These are phyloP conservation scores for Orobanche coerulescens DNA, from an alignment of 257 asterid species.

Conservation along the genomic window DNA sequence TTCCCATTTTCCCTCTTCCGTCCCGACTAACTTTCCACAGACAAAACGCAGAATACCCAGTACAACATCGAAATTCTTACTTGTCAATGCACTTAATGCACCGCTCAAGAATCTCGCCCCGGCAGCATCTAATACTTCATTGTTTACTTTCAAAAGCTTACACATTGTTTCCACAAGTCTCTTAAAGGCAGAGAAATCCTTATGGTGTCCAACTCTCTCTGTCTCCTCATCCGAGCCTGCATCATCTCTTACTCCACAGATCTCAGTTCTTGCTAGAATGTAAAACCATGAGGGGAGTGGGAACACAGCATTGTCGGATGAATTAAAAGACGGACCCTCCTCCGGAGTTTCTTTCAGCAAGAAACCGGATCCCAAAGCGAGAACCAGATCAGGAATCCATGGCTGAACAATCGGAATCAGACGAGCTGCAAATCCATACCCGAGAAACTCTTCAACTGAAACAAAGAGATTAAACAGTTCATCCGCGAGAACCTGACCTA, in stretches of 20 bases:
- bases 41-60: constrained; percentile 66
- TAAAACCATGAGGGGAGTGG: constrained; percentile 53
- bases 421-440: constrained; percentile 54
- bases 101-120: constrained; percentile 47
- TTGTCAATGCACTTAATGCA: constrained; percentile 37
- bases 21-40: constrained; percentile 43
- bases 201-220: constrained; percentile 22
- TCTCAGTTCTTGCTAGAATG: constrained; percentile 56
- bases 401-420: constrained; percentile 45
- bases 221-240: constrained; percentile 34
- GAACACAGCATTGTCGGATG: constrained; percentile 24
- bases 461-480: constrained; percentile 49
- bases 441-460: constrained; percentile 62
- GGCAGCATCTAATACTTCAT: constrained; percentile 53
- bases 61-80: constrained; percentile 39
- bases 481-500: constrained; percentile 42
- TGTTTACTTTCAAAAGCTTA: constrained; percentile 40
- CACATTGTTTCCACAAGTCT: constrained; percentile 41
- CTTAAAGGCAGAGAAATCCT: constrained; percentile 44
- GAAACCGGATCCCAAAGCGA: constrained; percentile 58
- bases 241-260: constrained; percentile 38
- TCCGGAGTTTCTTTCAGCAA: constrained; percentile 36
- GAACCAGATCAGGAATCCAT: constrained; percentile 77
- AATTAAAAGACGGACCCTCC: constrained; percentile 21
- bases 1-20: constrained; percentile 41